Base-by-base conservation (phyloP, 2,329 filamentous ascomycete genomes). In the Fusarium lateritium region DNA sequence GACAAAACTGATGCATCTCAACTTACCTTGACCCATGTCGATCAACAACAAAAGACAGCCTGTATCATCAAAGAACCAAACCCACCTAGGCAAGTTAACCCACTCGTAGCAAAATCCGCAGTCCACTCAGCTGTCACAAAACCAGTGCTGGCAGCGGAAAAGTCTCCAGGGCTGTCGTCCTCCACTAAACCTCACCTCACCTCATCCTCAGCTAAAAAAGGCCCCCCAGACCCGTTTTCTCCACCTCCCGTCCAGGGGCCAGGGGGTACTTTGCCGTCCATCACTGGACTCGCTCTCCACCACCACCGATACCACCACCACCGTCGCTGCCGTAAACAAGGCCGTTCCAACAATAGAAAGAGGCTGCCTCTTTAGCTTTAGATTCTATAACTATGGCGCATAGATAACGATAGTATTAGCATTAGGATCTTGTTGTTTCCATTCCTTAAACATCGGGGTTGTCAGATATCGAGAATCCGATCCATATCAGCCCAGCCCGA, bases 161-260 rank as follows among this genome's bases (percentile, higher is more conserved):
- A 36, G 28, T 40, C 34, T 46, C n/a, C 64, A 68, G 50, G 59
- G 34, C 65, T 62, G 51, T 51, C 33, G 24, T 64, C 52, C 53
- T 52, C 65, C 59, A 65, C 58, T 59, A 51, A 46, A 52, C 58
- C 58, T 69, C 64, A 67, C 24, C 24, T 31, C 28, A 31, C 65
- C 60, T 69, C 61, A 67, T 67, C n/a, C 33, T 63, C 66, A 70
- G 42, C 67, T 69, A 70, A 69, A 63, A 70, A 51, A 22, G 66
- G 49, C 49, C 17, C 22, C 49, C 62, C 51, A 56, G 66, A 40
- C 65, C 64, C 52, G 42, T 43, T 58, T 67, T 64, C 57, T 50
- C 67, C 66, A 70, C 67, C 62, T 33, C 49, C 19, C 17, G 42
- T 38, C 66, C 56, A 69, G 56, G 65, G 61, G 65, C 19, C 19